Evolutionary conservation across 768 basidiomycete species (phyloP), one percentile per base, ranked within the genome.

Genomic region (Collybiopsis luxurians): DNA sequence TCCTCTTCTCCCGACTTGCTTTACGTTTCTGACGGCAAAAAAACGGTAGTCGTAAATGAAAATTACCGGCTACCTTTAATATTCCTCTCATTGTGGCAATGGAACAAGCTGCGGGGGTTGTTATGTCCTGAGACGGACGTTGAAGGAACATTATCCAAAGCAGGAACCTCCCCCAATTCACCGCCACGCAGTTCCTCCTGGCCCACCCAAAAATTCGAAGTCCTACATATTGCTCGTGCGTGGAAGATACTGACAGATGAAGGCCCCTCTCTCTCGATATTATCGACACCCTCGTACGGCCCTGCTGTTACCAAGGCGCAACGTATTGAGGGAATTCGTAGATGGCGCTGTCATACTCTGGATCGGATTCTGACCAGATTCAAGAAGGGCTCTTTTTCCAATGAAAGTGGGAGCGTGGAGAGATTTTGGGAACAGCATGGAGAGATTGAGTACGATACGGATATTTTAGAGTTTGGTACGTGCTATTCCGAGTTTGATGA

Each of bases 201-300:
- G 54, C 27, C 44, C 1, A 34, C n/a, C 24, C 44, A 47, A 30
- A 55, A 55, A 26, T 55, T 21, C 24, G 54, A 55, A 43, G 45
- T 55, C 19, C 36, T 55, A 10, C 54, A 55, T 26, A 36, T 55
- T n/a, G 54, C 54, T 31, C 43, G 54, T 24, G 43, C 45, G 54
- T 55, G 54, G 43, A 55, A 55, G 45, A 55, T 47, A 4, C 31
- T 55, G 27, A 47, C 45, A 23, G 54, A 55, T 36, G 54, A 46
- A 44, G 54, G 44, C 23, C 43, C 34, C 7, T 43, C 54, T 15
- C 19, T 9, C 12, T 15, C n/a, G 10, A 11, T 21, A 34, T 23
- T 39, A 21, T 4, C 7, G 19, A 10, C 21, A 3, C 21, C 31
- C 19, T 13, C 17, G 13, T 55, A 55, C 38, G 47, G 27, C n/a